These are phyloP conservation scores for Globisporangium perplexum DNA, from an alignment of 352 stramenopile species.

Conservation along the genomic window DNA sequence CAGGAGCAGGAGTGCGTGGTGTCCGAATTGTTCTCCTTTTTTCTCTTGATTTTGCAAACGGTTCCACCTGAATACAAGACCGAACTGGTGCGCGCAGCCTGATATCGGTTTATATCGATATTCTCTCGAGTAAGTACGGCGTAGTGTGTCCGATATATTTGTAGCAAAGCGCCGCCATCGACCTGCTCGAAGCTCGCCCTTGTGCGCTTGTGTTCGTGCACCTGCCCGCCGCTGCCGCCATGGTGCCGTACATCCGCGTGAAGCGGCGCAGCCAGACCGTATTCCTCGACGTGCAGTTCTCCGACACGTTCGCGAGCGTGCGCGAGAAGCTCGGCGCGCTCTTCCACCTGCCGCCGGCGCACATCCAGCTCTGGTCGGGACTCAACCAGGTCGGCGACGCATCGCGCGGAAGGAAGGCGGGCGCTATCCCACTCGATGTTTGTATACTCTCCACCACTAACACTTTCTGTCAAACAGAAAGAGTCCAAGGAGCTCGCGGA, in stretches of 20 bases:
- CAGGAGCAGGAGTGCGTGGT: too few species aligned
- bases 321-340: slow-evolving; percentile 77
- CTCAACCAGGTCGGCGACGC: slow-evolving; percentile 53
- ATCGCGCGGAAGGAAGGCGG: too few species aligned
- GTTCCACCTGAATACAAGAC: too few species aligned
- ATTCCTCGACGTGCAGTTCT: slow-evolving; percentile 78
- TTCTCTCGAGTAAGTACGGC: too few species aligned
- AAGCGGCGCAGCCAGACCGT: slow-evolving; percentile 85
- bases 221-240: slow-evolving; percentile 4
- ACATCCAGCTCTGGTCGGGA: slow-evolving; percentile 69
- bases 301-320: slow-evolving; percentile 74
- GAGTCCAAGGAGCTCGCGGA: slow-evolving; percentile 75
- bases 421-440: background rate
- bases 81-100: too few species aligned
- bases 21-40: too few species aligned
- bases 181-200: too few species aligned
- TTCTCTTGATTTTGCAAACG: too few species aligned
- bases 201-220: too few species aligned
- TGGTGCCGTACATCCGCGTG: slow-evolving; percentile 82
- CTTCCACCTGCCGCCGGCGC: slow-evolving; percentile 46
- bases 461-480: slow-evolving; percentile 21
- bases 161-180: too few species aligned
- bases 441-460: background rate
- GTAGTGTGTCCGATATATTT: too few species aligned
- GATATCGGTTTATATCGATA: too few species aligned